Percentiles rank a stretch among this genome's conserved stretches.
These are phyloP conservation scores for Citrus glauca DNA, from an alignment of 345 rosid species.

Conservation along the genomic window DNA sequence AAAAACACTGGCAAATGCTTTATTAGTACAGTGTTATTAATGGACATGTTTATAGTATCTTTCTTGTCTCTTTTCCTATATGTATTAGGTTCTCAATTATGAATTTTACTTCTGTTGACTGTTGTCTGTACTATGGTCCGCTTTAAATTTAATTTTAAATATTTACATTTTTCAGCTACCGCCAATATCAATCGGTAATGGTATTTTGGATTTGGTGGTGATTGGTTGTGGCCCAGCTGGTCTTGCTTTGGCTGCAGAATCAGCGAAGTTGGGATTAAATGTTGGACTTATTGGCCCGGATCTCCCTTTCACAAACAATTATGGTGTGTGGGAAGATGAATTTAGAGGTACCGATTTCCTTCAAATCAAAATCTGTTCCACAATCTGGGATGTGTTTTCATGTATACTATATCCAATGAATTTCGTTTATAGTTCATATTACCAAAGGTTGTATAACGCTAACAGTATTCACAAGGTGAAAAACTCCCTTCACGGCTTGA, in stretches of 20 bases:
- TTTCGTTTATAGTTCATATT: not conserved
- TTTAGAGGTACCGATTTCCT: conserved; percentile 57
- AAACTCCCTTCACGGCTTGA: not conserved
- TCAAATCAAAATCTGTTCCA: not conserved
- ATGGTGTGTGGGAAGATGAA: conserved; percentile 98
- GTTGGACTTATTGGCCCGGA: conserved; percentile 96
- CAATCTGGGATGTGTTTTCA: not conserved
- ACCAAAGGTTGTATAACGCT: not conserved
- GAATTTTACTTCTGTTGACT: not conserved
- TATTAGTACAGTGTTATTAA: not conserved
- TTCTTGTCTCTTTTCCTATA: not conserved
- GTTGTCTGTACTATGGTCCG: not conserved
- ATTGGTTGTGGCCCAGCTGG: conserved; percentile 99
- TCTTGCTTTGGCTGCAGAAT: conserved; percentile 92
- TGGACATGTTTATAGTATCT: not conserved
- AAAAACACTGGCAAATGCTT: not conserved
- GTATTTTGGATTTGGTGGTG: conserved; percentile 77
- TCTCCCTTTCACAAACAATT: conserved; percentile 96
- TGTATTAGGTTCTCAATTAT: not conserved
- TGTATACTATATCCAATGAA: not conserved
- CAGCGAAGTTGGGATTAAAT: conserved; percentile 74
- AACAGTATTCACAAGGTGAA: not conserved
- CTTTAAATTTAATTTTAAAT: conserved; percentile 2
- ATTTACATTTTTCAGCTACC: conserved; percentile 37
- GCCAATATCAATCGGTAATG: conserved; percentile 49